Evolutionary conservation across 164 flowering plant genomes (phyloP).

Genomic region (Santalum album): DNA sequence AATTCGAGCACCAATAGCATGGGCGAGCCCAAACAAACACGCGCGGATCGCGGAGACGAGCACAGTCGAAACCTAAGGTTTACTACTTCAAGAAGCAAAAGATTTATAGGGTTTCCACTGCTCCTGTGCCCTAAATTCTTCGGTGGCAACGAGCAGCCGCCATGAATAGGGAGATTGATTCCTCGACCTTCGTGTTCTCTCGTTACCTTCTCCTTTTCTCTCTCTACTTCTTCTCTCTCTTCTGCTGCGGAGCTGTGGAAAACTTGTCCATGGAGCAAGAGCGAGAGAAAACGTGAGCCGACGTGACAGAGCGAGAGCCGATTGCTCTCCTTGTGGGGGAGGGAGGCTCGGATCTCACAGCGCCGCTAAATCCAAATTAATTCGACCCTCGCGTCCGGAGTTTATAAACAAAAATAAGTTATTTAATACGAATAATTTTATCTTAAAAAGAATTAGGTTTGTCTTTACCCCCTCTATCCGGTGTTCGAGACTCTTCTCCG

Average conservation of each 20-base stretch:
- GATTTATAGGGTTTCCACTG: not conserved
- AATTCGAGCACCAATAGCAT: constrained; percentile 31
- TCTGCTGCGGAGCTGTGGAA: not conserved
- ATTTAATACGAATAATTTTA: not conserved
- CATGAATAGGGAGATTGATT: not conserved
- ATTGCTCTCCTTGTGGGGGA: constrained; percentile 1
- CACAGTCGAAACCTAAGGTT: not conserved
- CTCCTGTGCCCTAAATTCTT: constrained; percentile 13
- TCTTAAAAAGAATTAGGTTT: not conserved
- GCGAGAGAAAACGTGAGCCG: constrained; percentile 23
- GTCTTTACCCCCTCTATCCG: not conserved
- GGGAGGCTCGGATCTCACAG: constrained; percentile 28
- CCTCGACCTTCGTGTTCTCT: constrained; percentile 2
- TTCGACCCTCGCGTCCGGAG: constrained; percentile 44
- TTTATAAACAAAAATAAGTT: not conserved
- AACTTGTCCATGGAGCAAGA: constrained; percentile 14
- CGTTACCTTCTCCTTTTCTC: not conserved
- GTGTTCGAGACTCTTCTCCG: not conserved
- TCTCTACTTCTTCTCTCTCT: not conserved
- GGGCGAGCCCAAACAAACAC: constrained; percentile 12
- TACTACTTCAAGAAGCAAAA: not conserved
- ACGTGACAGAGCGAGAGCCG: constrained; percentile 36
- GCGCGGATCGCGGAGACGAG: not conserved
- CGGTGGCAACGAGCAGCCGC: not conserved
- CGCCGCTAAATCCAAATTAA: constrained; percentile 31